Evolutionary conservation across 371 early-diverging fungal species (phyloP), one percentile per base, ranked within the genome.

Genomic region (Mucor indicus): DNA sequence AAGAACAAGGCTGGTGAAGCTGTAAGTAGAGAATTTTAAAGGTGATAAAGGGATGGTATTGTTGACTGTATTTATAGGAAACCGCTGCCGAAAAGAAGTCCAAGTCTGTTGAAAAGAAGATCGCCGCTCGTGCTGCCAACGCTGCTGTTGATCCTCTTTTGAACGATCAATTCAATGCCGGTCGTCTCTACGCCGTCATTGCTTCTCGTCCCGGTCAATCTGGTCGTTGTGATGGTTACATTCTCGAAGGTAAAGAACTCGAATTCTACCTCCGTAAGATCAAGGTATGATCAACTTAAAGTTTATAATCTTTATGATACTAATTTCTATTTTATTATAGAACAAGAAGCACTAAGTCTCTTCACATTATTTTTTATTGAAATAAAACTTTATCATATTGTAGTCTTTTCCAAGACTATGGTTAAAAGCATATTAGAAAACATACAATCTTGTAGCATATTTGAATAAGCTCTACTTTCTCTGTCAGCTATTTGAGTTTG

Each of bases 161-260:
- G 48, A 91, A 92, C 55, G 92, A 95, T 64, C 98, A 95, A 82
- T 95, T 98, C 80, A 85, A 81, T 69, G 86, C 97, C 57, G 99
- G 99, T 67, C 92, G 97, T 82, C 78, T 99, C 31, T 95, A 94
- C 69, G 91, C 97, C 67, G 79, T 85, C 75, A 80, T 99, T 70
- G 73, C 96, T 37, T 97, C 98, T 56, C 95, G 99, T 70, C 99
- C 99, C 29, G 99, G 99, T 62, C 99, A 99, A 84, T 87, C 90
- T 62, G 99, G 99, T 63, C 93, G 93, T 67, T 85, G 89, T 58
- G 98, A 98, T 74, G 99, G 99, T 47, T 95, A 98, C 86, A 91
- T 99, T 62, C 87, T 99, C 42, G 99, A 99, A 79, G 99, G 99
- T 60, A 93, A 95, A 72, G 96, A 98, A 81, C 92, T 98, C 48